Evolutionary conservation across 1,284 basidiomycete genomes (phyloP), one percentile per base, ranked within the genome.

Genomic region (Cryptococcus sp.): DNA sequence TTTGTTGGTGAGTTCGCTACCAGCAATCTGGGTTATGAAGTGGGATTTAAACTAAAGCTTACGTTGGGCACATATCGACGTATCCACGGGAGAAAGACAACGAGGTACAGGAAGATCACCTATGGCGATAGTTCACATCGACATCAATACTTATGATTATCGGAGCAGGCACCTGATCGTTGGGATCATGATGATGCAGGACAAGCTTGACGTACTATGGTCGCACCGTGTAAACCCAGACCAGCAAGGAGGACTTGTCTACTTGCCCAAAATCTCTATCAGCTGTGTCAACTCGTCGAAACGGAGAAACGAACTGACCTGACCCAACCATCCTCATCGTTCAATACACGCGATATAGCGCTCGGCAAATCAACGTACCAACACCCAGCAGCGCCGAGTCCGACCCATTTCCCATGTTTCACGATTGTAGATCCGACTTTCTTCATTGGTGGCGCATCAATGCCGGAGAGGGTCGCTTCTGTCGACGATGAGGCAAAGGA

Each of bases 321-420:
- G 29, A 64, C 39, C 74, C 72, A 72, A 16, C 67, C 62, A 7
- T 54, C 44, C 17, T 58, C 48, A 1, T 55, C 53, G 7, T 63
- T 56, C 19, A 66, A 52, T 11, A 73, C 59, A 37, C 59, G 54
- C 25, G 17, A 16, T 1, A 69, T 55, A 10, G 57, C 66, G 16
- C 55, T 58, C 7, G 38, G 29, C 16, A 76, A 46, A 46, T 67
- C 73, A 23, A 67, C 61, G 48, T 61, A 77, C 77, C 77, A 79
- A 43, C 68, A 65, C 0, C 75, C 75, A 10, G 57, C 57, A 1
- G 48, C 61, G 20, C 77, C 77, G 1, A 65, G 54, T 7, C 65
- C 46, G 34, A 79, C 68, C 50, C 77, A 79, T 65, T 78, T 78
- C 39, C 74, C 77, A 61, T 79, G 76, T 56, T 76, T 75, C 50